phyloP scores from a whole-genome alignment of 2,329 filamentous ascomycete species.

The Pseudogymnoascus sp. region DNA sequence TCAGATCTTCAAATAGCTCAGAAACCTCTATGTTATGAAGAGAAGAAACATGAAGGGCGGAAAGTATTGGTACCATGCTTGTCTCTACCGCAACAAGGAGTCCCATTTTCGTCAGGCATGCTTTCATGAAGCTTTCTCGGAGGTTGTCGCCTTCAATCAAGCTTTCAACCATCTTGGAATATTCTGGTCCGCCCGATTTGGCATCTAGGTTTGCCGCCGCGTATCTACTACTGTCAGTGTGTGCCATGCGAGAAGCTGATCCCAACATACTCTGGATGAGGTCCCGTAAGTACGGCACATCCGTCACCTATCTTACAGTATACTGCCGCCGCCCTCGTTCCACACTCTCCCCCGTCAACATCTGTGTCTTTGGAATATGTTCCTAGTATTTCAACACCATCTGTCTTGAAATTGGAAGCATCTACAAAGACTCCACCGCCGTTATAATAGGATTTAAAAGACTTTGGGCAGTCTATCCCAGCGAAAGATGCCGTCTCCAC shows the following conservation, averaged over 20 bases:
- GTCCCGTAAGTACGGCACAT: conserved; percentile 69
- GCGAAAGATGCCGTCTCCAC: conserved; percentile 45
- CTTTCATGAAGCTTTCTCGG: conserved; percentile 67
- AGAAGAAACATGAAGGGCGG: conserved; percentile 73
- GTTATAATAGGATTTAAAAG: conserved; percentile 79
- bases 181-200: conserved; percentile 58
- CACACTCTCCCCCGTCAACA: conserved; percentile 68
- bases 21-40: conserved; percentile 54
- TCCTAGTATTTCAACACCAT: conserved; percentile 72
- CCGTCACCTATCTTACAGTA: conserved; percentile 78
- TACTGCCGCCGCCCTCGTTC: conserved; percentile 70
- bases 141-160: conserved; percentile 61
- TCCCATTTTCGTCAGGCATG: conserved; percentile 70
- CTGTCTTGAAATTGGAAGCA: conserved; percentile 49
- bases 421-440: conserved; percentile 91
- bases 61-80: conserved; percentile 53
- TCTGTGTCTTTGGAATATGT: conserved; percentile 66
- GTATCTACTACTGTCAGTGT: conserved; percentile 51
- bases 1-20: conserved; percentile 56
- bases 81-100: conserved; percentile 66
- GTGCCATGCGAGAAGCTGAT: not conserved
- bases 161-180: conserved; percentile 58
- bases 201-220: conserved; percentile 66
- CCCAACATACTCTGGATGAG: conserved; percentile 74
- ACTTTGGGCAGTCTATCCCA: conserved; percentile 43